Conservation (phyloP, 169 alveolate species). For the Theileria sp. region DNA sequence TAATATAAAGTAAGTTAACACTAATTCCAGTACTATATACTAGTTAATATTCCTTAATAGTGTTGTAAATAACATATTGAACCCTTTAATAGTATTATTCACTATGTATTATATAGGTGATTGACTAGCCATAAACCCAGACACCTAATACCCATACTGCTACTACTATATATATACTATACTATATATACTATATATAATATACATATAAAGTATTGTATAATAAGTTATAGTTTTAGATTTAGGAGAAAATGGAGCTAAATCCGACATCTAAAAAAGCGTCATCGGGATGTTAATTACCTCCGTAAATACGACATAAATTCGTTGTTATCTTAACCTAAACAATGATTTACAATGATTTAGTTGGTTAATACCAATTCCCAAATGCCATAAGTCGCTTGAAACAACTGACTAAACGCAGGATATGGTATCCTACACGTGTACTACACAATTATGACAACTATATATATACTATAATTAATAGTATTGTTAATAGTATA, state of each 20-base stretch:
- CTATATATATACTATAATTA: neutral
- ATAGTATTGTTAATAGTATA: too few species aligned
- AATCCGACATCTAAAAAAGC: slow-evolving; percentile 49
- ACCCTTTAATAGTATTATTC: too few species aligned
- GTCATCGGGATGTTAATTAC: slow-evolving; percentile 16
- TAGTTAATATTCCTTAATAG: too few species aligned
- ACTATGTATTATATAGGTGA: too few species aligned
- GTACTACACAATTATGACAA: slow-evolving; percentile 51
- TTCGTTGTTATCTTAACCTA: slow-evolving; percentile 70
- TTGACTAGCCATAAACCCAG: too few species aligned
- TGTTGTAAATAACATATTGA: too few species aligned
- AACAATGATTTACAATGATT: slow-evolving; percentile 8
- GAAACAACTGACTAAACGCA: slow-evolving; percentile 78
- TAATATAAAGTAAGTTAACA: too few species aligned
- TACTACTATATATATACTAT: neutral
- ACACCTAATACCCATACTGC: neutral
- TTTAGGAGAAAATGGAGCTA: slow-evolving; percentile 46
- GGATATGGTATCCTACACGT: slow-evolving; percentile 85
- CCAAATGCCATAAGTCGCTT: slow-evolving; percentile 82
- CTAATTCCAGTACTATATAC: too few species aligned
- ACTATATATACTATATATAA: neutral
- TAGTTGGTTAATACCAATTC: slow-evolving; percentile 70
- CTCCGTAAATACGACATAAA: slow-evolving; percentile 74
- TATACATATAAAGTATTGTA: neutral
- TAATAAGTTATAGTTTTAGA: neutral